phyloP scores from a whole-genome alignment of 371 early-diverging fungal species.

The Choanephora cucurbitarum region DNA sequence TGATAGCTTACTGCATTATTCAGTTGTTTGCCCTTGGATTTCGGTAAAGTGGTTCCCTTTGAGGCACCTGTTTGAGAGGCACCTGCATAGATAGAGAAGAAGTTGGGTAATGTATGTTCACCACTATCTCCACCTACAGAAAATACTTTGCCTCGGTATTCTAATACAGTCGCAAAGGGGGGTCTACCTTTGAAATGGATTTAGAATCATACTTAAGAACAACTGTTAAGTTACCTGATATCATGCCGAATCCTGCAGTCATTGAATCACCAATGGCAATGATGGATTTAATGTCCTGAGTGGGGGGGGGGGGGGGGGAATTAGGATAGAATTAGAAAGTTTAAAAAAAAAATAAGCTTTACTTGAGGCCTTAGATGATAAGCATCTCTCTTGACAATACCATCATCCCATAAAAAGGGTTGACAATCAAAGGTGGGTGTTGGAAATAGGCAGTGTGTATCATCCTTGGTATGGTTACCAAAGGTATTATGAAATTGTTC shows the following conservation, averaged over 20 bases:
- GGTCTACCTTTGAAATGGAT: constrained; percentile 39
- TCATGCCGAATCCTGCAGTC: constrained; percentile 68
- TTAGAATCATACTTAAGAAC: not conserved
- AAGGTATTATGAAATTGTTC: constrained; percentile 52
- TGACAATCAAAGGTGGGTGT: constrained; percentile 49
- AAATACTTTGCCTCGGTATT: constrained; percentile 68
- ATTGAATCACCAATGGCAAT: constrained; percentile 75
- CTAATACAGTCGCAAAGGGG: constrained; percentile 55
- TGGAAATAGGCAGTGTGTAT: constrained; percentile 34
- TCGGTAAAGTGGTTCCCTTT: constrained; percentile 55
- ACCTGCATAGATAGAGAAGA: constrained; percentile 47
- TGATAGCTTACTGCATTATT: constrained; percentile 65
- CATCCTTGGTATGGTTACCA: constrained; percentile 32
- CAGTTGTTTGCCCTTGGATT: constrained; percentile 56
- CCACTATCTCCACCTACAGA: constrained; percentile 61
- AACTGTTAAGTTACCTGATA: constrained; percentile 32
- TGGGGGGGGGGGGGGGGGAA: too few species aligned
- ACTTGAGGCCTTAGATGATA: constrained; percentile 59
- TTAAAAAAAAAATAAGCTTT: too few species aligned
- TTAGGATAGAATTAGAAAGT: too few species aligned
- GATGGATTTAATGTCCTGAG: constrained; percentile 70
- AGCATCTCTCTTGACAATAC: constrained; percentile 44
- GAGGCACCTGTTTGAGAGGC: constrained; percentile 49
- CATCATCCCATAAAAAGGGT: constrained; percentile 47
- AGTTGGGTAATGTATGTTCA: constrained; percentile 61